Evolutionary conservation across 2,329 filamentous ascomycete species (phyloP).

Genomic region (Aotearoamyces nothofagi): DNA sequence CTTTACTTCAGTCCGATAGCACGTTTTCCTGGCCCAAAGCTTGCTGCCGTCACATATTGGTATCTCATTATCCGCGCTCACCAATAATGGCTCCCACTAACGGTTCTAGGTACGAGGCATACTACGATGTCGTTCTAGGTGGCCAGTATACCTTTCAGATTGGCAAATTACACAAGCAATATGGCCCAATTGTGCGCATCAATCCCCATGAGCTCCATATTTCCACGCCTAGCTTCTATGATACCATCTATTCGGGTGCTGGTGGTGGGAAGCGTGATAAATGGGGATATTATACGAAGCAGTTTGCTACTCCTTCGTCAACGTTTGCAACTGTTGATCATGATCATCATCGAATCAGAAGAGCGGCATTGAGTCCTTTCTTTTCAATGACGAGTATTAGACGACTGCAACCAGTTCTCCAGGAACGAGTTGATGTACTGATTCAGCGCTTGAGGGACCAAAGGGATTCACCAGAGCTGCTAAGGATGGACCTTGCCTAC

Average conservation of each 20-base stretch:
- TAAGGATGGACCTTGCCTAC: slow-evolving; percentile 8
- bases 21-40: slow-evolving; percentile 13
- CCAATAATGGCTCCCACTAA: not conserved
- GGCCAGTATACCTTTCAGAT: slow-evolving; percentile 28
- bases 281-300: slow-evolving; percentile 5
- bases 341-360: slow-evolving; percentile 10
- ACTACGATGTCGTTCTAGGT: not conserved
- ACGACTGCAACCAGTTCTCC: slow-evolving; percentile 9
- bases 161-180: slow-evolving; percentile 25
- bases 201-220: slow-evolving; percentile 9
- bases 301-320: slow-evolving; percentile 5
- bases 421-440: slow-evolving; percentile 10
- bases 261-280: slow-evolving; percentile 5
- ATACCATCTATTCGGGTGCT: slow-evolving; percentile 8
- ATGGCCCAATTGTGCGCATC: slow-evolving; percentile 17
- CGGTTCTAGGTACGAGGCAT: slow-evolving; percentile 7
- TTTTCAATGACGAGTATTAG: slow-evolving; percentile 9
- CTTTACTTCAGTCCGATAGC: slow-evolving; percentile 15
- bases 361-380: slow-evolving; percentile 11
- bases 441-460: slow-evolving; percentile 8
- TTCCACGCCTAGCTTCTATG: slow-evolving; percentile 9
- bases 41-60: slow-evolving; percentile 11
- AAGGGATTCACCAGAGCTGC: slow-evolving; percentile 5
- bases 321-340: slow-evolving; percentile 11
- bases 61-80: slow-evolving; percentile 3